Evolutionary conservation across 805 yeast species (phyloP).

Genomic region (Maudiozyma bulderi): DNA sequence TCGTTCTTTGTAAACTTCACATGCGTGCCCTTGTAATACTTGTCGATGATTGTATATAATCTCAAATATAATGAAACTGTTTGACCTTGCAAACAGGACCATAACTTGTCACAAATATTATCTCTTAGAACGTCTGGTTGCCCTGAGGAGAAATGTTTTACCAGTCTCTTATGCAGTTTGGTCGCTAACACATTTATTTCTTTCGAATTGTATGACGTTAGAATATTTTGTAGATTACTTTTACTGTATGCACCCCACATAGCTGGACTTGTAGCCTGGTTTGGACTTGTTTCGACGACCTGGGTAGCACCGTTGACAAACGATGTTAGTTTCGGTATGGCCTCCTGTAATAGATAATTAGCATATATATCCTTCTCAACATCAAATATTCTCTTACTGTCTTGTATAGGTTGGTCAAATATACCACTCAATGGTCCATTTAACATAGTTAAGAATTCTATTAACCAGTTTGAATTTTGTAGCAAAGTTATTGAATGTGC

Average conservation of each 20-base stretch:
- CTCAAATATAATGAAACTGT: slow-evolving; percentile 47
- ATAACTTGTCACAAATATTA: slow-evolving; percentile 49
- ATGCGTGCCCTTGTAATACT: slow-evolving; percentile 46
- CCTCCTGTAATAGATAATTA: slow-evolving; percentile 37
- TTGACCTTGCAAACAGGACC: slow-evolving; percentile 62
- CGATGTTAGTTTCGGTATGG: slow-evolving; percentile 58
- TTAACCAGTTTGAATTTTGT: slow-evolving; percentile 45
- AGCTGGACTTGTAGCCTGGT: slow-evolving; percentile 36
- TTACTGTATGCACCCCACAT: slow-evolving; percentile 57
- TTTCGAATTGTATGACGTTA: slow-evolving; percentile 45
- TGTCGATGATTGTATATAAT: slow-evolving; percentile 45
- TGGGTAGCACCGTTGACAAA: slow-evolving; percentile 58
- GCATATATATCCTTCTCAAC: slow-evolving; percentile 36
- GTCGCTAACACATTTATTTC: slow-evolving; percentile 49
- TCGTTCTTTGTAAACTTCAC: slow-evolving; percentile 45
- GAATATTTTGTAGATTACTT: slow-evolving; percentile 47
- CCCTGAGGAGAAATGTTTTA: slow-evolving; percentile 39
- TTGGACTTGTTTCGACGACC: slow-evolving; percentile 21
- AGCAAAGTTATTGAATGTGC: slow-evolving; percentile 39
- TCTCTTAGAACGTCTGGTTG: slow-evolving; percentile 21
- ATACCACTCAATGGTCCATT: slow-evolving; percentile 11
- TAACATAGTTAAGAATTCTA: slow-evolving; percentile 31
- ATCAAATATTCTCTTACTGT: slow-evolving; percentile 23
- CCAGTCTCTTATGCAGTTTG: slow-evolving; percentile 46
- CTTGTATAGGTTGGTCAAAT: slow-evolving; percentile 15